Evolutionary conservation across 768 basidiomycete species (phyloP).

Genomic region (Calocybe indica): DNA sequence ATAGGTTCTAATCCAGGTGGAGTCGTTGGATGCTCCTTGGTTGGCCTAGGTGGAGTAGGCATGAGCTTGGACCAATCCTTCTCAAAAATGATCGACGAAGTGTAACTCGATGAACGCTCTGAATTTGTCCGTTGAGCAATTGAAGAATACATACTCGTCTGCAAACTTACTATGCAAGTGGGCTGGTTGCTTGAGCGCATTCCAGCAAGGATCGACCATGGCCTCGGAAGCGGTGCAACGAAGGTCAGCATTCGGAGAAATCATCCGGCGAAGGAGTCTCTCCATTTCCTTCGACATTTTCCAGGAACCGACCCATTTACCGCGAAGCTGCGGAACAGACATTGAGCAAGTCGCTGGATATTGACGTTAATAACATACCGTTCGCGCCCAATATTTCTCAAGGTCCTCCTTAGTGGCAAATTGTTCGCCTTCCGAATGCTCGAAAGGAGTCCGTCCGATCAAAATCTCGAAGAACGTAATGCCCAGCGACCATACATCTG

Average conservation of each 20-base stretch:
- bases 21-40: slow-evolving; percentile 21
- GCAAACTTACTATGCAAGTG: slow-evolving; percentile 36
- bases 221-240: slow-evolving; percentile 65
- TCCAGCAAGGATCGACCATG: slow-evolving; percentile 67
- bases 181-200: slow-evolving; percentile 20
- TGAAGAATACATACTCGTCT: background rate
- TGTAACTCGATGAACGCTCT: slow-evolving; percentile 46
- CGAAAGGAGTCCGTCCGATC: slow-evolving; percentile 88
- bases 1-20: slow-evolving; percentile 24
- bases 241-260: slow-evolving; percentile 75
- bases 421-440: slow-evolving; percentile 72
- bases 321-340: slow-evolving; percentile 45
- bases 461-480: slow-evolving; percentile 95
- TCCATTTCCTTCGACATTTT: slow-evolving; percentile 61
- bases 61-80: slow-evolving; percentile 39
- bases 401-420: slow-evolving; percentile 76
- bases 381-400: slow-evolving; percentile 82
- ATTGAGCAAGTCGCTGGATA: background rate
- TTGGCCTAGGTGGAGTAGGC: slow-evolving; percentile 20
- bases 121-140: slow-evolving; percentile 3
- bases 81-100: slow-evolving; percentile 43
- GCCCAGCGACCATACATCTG: slow-evolving; percentile 82
- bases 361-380: slow-evolving; percentile 34
- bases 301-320: slow-evolving; percentile 86
- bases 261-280: slow-evolving; percentile 68